A percentile compares a stretch with the other conserved stretches of the same genome.
Conservation (phyloP, 2,329 filamentous ascomycete species). For the Fusarium proliferatum region DNA sequence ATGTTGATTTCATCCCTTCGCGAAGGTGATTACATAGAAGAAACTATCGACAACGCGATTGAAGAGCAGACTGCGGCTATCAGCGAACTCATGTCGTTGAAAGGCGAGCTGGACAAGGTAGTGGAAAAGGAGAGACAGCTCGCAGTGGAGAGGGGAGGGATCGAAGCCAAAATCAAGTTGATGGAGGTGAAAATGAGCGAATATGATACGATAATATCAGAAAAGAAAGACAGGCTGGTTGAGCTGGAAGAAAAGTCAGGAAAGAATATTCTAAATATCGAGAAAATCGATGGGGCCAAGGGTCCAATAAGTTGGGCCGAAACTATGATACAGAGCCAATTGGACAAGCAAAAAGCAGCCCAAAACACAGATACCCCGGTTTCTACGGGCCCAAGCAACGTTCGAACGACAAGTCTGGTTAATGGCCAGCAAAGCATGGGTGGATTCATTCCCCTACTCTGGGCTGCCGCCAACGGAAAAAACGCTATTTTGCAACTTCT, state of each 20-base stretch:
- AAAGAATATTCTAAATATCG: background rate
- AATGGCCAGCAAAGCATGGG: background rate
- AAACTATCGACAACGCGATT: rapidly evolving
- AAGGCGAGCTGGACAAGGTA: rapidly evolving
- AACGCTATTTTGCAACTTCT: background rate
- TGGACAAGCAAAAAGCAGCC: background rate
- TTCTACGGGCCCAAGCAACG: rapidly evolving
- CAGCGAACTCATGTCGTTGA: background rate
- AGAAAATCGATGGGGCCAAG: rapidly evolving
- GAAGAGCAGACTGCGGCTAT: background rate
- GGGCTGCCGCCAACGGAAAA: background rate
- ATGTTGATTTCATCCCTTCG: background rate
- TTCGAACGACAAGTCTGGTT: rapidly evolving
- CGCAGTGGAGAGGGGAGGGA: rapidly evolving
- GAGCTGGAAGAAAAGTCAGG: background rate
- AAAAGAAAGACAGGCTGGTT: rapidly evolving
- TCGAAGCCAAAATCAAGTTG: rapidly evolving
- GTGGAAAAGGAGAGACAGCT: background rate
- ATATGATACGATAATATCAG: rapidly evolving
- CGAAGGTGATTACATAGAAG: rapidly evolving
- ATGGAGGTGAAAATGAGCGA: rapidly evolving
- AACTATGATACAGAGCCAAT: background rate
- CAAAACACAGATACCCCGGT: background rate
- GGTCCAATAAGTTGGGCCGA: background rate
- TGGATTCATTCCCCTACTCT: background rate